These are phyloP conservation scores for Jaapia argillacea DNA, from an alignment of 768 basidiomycete species.

Conservation along the genomic window DNA sequence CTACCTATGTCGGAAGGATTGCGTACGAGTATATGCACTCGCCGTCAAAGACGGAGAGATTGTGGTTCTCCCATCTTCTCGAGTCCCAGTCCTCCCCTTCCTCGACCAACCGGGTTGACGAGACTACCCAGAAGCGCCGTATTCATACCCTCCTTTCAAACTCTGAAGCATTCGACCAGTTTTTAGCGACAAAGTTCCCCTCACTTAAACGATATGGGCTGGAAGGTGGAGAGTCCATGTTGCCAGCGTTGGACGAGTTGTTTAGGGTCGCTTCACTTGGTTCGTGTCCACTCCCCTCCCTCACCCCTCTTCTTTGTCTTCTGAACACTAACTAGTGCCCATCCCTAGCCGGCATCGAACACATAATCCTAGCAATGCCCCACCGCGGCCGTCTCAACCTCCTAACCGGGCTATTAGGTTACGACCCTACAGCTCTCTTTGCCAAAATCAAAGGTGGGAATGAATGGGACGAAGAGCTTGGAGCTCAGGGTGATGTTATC, in stretches of 20 bases:
- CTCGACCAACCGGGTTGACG: slow-evolving; percentile 11
- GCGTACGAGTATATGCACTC: slow-evolving; percentile 93
- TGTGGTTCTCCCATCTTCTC: slow-evolving; percentile 83
- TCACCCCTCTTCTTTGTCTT: no score
- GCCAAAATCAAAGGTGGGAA: slow-evolving; percentile 79
- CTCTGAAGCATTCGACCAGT: slow-evolving; percentile 79
- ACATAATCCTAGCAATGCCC: slow-evolving; percentile 78
- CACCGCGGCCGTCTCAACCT: slow-evolving; percentile 84
- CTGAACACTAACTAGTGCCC: neutral
- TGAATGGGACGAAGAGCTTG: slow-evolving; percentile 58
- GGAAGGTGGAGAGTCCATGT: slow-evolving; percentile 91
- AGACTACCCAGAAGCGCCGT: slow-evolving; percentile 24
- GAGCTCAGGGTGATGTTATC: slow-evolving; percentile 75
- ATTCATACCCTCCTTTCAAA: slow-evolving; percentile 61
- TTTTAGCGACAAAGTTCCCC: slow-evolving; percentile 82
- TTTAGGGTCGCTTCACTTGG: slow-evolving; percentile 59
- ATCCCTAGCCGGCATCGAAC: slow-evolving; percentile 46
- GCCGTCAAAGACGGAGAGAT: slow-evolving; percentile 72
- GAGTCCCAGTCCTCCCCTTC: slow-evolving; percentile 44
- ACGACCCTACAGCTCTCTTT: slow-evolving; percentile 61
- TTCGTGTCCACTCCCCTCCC: slow-evolving; percentile 14
- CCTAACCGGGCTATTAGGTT: slow-evolving; percentile 66
- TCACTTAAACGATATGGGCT: slow-evolving; percentile 82
- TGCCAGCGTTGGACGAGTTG: slow-evolving; percentile 74
- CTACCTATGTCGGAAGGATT: slow-evolving; percentile 74